phyloP scores from a whole-genome alignment of 805 yeast genomes.

The Suhomyces xylopsoci region DNA sequence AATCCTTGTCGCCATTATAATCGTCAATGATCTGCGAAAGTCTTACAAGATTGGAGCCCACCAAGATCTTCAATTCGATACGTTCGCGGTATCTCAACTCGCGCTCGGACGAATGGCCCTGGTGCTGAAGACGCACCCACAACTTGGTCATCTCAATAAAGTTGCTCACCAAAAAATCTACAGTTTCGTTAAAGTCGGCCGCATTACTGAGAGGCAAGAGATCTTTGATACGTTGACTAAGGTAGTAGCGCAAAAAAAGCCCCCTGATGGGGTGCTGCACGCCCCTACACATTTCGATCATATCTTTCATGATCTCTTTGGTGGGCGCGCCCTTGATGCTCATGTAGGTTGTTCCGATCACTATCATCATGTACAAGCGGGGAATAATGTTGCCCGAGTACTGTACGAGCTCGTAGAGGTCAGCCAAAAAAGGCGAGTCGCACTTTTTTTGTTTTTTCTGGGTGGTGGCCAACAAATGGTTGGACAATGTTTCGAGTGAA shows the following conservation, averaged over 20 bases:
- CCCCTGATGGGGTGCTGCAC: conserved; percentile 96
- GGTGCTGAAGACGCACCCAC: conserved; percentile 96
- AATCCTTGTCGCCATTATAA: conserved; percentile 40
- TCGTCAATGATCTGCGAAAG: conserved; percentile 81
- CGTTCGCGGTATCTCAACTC: conserved; percentile 74
- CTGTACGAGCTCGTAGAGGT: conserved; percentile 90
- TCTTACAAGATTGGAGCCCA: conserved; percentile 89
- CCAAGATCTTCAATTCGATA: conserved; percentile 82
- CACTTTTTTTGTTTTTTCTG: conserved; percentile 1
- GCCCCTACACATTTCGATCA: conserved; percentile 97
- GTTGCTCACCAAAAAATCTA: conserved; percentile 76
- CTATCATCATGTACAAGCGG: conserved; percentile 88
- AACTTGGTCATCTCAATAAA: conserved; percentile 96
- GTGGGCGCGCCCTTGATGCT: conserved; percentile 72
- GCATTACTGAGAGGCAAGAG: conserved; percentile 44
- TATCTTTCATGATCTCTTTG: conserved; percentile 85
- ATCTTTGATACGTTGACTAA: conserved; percentile 79
- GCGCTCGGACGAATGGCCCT: conserved; percentile 85
- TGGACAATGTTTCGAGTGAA: conserved; percentile 65
- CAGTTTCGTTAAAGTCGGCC: conserved; percentile 58
- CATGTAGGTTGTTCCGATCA: conserved; percentile 90
- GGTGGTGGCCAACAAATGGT: conserved; percentile 64
- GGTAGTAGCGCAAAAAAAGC: conserved; percentile 80
- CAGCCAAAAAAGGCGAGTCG: conserved; percentile 54
- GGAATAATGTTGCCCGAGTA: conserved; percentile 94